Conservation (phyloP, 352 stramenopile genomes). For the Pythium coloratum region DNA sequence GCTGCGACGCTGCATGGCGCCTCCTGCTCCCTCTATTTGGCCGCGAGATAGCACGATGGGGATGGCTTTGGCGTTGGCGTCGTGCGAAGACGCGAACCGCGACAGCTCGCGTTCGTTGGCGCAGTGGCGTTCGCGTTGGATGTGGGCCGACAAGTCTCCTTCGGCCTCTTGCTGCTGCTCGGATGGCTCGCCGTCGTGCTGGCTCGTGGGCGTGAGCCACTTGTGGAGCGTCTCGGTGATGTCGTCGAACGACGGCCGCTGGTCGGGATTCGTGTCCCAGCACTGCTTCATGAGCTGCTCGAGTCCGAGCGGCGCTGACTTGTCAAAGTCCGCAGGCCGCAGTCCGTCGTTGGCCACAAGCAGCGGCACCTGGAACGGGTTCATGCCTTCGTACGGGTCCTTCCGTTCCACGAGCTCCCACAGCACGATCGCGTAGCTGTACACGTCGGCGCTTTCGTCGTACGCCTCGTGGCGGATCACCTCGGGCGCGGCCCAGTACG, state of each 20-base stretch:
- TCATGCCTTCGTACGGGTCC: conserved; percentile 71
- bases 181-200: conserved; percentile 6
- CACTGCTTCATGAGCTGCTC: conserved; percentile 77
- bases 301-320: conserved; percentile 51
- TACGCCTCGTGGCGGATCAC: conserved; percentile 79
- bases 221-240: conserved; percentile 60
- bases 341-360: conserved; percentile 71
- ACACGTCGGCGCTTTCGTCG: conserved; percentile 78
- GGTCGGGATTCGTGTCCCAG: conserved; percentile 68
- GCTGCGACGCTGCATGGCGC: conserved; percentile 8
- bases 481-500: conserved; percentile 76
- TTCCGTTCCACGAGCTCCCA: conserved; percentile 78
- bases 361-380: conserved; percentile 75
- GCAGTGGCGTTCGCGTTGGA: conserved; percentile 48
- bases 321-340: conserved; percentile 47
- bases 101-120: conserved; percentile 49
- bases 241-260: conserved; percentile 62
- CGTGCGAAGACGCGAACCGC: conserved; percentile 64
- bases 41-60: conserved; percentile 52
- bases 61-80: conserved; percentile 61
- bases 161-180: conserved; percentile 20
- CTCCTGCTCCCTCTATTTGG: conserved; percentile 12
- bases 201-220: conserved; percentile 39
- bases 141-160: conserved; percentile 52
- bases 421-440: conserved; percentile 70